Evolutionary conservation across 805 yeast genomes (phyloP).

Genomic region (Kluyveromyces nonfermentans): DNA sequence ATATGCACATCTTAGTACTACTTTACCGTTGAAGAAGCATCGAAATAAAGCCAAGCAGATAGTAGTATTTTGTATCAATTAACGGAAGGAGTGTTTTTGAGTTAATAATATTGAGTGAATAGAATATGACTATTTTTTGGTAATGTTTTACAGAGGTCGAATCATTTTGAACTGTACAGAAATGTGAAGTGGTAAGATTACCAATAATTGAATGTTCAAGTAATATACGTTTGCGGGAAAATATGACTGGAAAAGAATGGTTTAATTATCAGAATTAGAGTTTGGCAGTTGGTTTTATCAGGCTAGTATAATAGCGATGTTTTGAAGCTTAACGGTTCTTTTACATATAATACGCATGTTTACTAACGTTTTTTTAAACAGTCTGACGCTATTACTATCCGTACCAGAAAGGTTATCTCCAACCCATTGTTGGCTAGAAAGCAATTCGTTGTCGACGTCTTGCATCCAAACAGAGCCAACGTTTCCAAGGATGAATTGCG

Average conservation of each 20-base stretch:
- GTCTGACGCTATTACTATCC: conserved; percentile 99
- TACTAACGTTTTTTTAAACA: conserved; percentile 26
- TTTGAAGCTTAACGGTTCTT: background rate
- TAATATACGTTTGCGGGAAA: too few species aligned
- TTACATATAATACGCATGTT: background rate
- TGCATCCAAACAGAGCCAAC: conserved; percentile 99
- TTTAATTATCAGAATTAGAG: too few species aligned
- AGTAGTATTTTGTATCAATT: too few species aligned
- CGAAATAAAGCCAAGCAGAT: too few species aligned
- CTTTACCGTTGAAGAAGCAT: background rate
- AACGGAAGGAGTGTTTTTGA: background rate
- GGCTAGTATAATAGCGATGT: too few species aligned
- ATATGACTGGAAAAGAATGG: too few species aligned
- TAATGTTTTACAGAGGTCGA: too few species aligned
- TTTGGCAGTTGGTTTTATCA: too few species aligned
- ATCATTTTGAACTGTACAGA: too few species aligned
- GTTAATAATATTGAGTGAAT: background rate
- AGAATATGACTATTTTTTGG: too few species aligned
- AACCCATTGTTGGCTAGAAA: conserved; percentile 99
- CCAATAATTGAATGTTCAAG: too few species aligned
- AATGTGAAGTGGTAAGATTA: background rate
- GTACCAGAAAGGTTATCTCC: conserved; percentile 97
- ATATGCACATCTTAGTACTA: background rate
- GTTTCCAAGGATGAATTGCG: conserved; percentile 99
- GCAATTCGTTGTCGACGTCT: conserved; percentile 98